Base-by-base conservation (phyloP, 2,329 filamentous ascomycete species). In the Phoma sp. region DNA sequence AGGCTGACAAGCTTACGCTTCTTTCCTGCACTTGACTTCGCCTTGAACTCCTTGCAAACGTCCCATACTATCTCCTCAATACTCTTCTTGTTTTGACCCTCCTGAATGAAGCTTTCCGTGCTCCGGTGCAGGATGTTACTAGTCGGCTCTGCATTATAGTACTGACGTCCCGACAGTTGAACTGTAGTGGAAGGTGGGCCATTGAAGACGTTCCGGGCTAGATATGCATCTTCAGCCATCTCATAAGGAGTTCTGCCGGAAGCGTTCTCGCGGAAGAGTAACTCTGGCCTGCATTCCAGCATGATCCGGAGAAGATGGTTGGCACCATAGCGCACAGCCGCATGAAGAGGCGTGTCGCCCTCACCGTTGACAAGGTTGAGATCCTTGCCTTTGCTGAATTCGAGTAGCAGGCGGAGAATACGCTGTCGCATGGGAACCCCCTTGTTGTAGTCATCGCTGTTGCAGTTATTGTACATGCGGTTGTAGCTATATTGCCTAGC, bases 221-320 rank as follows among this genome's bases (percentile, higher is more conserved):
- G 75, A 55, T 81, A 80, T 1, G 73, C 71, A 47, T 89, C 86
- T 45, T 83, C 77, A 0, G 87, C 85, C 43, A 90, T 75, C 63
- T 95, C 90, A 25, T 82, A 79, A 0, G 90, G 88, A 0, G 90
- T 95, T 13, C 84, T 82, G 1, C 91, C 91, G 0, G 89, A 89
- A 0, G 89, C 85, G 61, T 93, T 93, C 70, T 95, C 91, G 22
- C 86, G 83, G 61, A 84, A 81, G 0, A 91, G 75, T 1, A 92
- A 78, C 24, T 80, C 78, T 0, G 87, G 83, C 14, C 83, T 79
- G 60, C 77, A 77, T 8, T 82, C 75, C 9, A 92, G 73, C 45
- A 77, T 69, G 3, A 89, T 64, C 2, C 77, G 65, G 11, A 77
- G 72, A 35, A 77, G 63, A 1, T 82, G 61, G 32, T 65, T 67